Conservation (phyloP, 306 rosid genomes). For the Prunus padus region DNA sequence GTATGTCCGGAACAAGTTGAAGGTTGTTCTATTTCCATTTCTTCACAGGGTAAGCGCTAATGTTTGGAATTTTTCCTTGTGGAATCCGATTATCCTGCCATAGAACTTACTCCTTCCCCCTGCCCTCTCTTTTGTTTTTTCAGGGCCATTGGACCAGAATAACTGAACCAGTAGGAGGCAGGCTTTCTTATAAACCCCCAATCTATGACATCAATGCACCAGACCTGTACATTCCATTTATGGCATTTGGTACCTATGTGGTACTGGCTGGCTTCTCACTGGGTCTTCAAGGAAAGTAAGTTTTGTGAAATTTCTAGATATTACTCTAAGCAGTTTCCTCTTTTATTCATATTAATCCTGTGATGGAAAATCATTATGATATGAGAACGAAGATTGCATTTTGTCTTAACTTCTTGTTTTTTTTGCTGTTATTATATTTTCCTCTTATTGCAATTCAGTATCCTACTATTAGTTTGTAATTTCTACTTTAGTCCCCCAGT, state of each 20-base stretch:
- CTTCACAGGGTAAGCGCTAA: conserved; percentile 78
- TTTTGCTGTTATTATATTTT: neutral
- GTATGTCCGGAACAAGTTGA: conserved; percentile 92
- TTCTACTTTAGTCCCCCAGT: neutral
- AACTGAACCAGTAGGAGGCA: conserved; percentile 96
- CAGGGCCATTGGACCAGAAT: conserved; percentile 99
- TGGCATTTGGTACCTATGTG: conserved; percentile 96
- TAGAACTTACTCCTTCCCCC: neutral
- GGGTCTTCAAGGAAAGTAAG: conserved; percentile 91
- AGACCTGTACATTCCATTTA: conserved; percentile 86
- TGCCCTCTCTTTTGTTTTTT: conserved; percentile 9
- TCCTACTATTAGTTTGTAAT: neutral
- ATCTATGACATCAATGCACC: conserved; percentile 96
- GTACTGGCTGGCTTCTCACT: conserved; percentile 93
- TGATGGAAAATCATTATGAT: neutral
- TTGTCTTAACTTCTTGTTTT: neutral
- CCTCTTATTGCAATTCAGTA: neutral
- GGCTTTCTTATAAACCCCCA: conserved; percentile 94
- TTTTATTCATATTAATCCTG: neutral
- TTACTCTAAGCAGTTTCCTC: neutral
- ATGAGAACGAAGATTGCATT: neutral
- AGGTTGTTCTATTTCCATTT: conserved; percentile 91
- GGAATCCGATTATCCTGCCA: neutral
- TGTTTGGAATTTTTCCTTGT: neutral
- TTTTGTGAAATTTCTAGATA: conserved; percentile 11